A percentile compares a stretch with the other conserved stretches of the same genome.
Evolutionary conservation across 495 filamentous ascomycete species (phyloP).

Genomic region (Pyrenopolyporus hunteri): DNA sequence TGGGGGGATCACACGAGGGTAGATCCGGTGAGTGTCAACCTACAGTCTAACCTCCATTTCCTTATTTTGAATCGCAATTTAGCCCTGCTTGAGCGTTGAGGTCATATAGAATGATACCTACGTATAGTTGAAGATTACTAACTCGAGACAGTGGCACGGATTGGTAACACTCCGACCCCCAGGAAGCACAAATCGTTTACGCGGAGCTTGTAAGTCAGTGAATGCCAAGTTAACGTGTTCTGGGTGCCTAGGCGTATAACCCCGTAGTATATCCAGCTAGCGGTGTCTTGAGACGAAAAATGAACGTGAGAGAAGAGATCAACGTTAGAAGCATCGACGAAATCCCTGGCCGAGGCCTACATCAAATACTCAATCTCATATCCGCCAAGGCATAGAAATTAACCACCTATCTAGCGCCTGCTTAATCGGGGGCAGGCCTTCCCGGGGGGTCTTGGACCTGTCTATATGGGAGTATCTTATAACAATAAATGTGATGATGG

Average conservation of each 20-base stretch:
- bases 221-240: background rate
- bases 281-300: conserved; percentile 42
- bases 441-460: no score
- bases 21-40: conserved; percentile 37
- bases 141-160: conserved; percentile 48
- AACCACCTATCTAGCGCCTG: no score
- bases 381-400: background rate
- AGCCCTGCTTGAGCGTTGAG: no score
- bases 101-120: background rate
- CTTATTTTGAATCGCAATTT: no score
- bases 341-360: conserved; percentile 29
- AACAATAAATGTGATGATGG: no score
- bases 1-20: conserved; percentile 57
- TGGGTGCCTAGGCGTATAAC: background rate
- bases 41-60: background rate
- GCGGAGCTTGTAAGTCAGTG: conserved; percentile 40
- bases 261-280: conserved; percentile 44
- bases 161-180: conserved; percentile 52
- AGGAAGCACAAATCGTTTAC: conserved; percentile 51
- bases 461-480: background rate
- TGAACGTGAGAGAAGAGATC: conserved; percentile 44
- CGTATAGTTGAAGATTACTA: background rate
- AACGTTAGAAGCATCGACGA: conserved; percentile 41
- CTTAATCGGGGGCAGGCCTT: no score
- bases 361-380: background rate